phyloP scores from a whole-genome alignment of 1,284 basidiomycete genomes.

The Apiotrichum gracile region DNA sequence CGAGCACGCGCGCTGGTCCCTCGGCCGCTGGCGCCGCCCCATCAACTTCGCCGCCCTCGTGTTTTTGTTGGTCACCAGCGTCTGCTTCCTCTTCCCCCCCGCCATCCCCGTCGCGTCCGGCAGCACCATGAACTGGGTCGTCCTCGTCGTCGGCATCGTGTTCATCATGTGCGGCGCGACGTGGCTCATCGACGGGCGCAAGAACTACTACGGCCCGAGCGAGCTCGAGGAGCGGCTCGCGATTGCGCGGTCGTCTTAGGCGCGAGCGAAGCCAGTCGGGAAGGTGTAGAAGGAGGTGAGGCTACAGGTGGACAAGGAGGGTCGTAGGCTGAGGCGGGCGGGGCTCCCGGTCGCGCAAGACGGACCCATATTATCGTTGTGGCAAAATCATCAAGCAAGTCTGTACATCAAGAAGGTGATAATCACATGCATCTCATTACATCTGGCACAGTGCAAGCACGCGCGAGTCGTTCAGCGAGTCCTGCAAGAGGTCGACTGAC shows the following conservation, averaged over 20 bases:
- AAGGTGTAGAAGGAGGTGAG: too few relatives aligned
- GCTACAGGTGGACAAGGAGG: too few relatives aligned
- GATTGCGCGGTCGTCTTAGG: neutral
- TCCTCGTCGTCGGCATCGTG: conserved; percentile 39
- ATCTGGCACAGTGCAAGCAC: too few relatives aligned
- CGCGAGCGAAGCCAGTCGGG: too few relatives aligned
- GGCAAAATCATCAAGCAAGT: too few relatives aligned
- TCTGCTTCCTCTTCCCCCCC: conserved; percentile 53
- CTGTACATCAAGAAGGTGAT: too few relatives aligned
- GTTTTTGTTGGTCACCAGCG: conserved; percentile 47
- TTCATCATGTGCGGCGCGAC: conserved; percentile 35
- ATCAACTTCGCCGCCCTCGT: conserved; percentile 43
- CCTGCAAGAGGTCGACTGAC: too few relatives aligned
- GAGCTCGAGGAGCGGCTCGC: conserved; percentile 29
- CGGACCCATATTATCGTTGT: too few relatives aligned
- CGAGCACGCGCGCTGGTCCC: conserved; percentile 28
- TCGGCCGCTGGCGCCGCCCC: conserved; percentile 35
- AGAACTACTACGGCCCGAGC: conserved; percentile 43
- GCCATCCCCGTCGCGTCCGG: conserved; percentile 41
- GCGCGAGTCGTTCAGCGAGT: too few relatives aligned
- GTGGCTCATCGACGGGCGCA: conserved; percentile 43
- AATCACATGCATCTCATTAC: too few relatives aligned
- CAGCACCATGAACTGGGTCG: conserved; percentile 48
- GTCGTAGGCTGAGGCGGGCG: too few relatives aligned
- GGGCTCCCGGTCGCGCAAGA: too few relatives aligned